These are phyloP conservation scores for Penicillium sclerotiorum DNA, from an alignment of 2,329 filamentous ascomycete genomes.

Conservation along the genomic window DNA sequence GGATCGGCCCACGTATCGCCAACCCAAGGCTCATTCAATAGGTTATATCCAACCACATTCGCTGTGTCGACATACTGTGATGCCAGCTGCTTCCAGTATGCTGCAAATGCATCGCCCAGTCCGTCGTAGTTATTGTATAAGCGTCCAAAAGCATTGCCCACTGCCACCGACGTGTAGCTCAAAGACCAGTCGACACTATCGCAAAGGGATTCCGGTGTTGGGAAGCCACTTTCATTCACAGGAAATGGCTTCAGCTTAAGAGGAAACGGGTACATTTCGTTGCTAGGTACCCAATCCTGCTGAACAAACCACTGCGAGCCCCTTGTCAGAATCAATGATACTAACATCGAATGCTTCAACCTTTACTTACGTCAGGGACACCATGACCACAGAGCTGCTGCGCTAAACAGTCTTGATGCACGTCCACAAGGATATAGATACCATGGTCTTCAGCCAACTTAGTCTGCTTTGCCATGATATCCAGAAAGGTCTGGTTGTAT, in stretches of 20 bases:
- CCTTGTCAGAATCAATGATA: slow-evolving; percentile 2
- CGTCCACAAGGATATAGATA: slow-evolving; percentile 16
- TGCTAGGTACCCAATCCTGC: slow-evolving; percentile 11
- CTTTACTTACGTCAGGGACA: slow-evolving; percentile 13
- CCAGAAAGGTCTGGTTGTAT: slow-evolving; percentile 17
- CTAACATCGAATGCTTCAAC: neutral
- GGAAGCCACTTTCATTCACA: slow-evolving; percentile 10
- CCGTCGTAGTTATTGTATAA: slow-evolving; percentile 19
- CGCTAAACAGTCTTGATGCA: slow-evolving; percentile 14
- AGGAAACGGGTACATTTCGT: slow-evolving; percentile 16
- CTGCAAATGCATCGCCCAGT: slow-evolving; percentile 16
- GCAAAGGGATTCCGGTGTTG: slow-evolving; percentile 13
- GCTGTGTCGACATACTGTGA: slow-evolving; percentile 9
- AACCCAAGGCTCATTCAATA: slow-evolving; percentile 18
- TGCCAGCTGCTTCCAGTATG: slow-evolving; percentile 17
- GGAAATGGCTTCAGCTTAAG: slow-evolving; percentile 11
- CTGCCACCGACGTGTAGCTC: slow-evolving; percentile 15
- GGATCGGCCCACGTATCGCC: slow-evolving; percentile 16
- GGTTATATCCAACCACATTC: slow-evolving; percentile 15
- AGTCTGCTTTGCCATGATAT: slow-evolving; percentile 17
- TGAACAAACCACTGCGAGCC: slow-evolving; percentile 14
- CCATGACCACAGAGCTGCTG: slow-evolving; percentile 14
- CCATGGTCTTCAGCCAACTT: slow-evolving; percentile 17
- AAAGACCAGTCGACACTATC: slow-evolving; percentile 12
- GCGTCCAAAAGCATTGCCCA: slow-evolving; percentile 18